Evolutionary conservation across 2,329 filamentous ascomycete species (phyloP).

Genomic region (Aspergillus novoparasiticus): DNA sequence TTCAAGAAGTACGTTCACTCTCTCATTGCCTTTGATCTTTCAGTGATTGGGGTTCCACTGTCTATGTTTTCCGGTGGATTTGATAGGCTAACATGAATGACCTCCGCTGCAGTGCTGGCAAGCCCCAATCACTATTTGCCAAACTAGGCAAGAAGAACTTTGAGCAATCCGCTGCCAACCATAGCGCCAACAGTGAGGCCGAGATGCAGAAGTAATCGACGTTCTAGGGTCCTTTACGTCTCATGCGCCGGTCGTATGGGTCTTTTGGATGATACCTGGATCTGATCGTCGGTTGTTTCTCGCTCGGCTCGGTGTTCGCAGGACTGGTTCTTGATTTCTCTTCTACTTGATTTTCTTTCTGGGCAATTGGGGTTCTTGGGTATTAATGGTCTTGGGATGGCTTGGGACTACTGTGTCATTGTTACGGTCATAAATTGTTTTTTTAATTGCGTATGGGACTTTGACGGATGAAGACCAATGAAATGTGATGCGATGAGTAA

Average conservation of each 20-base stretch:
- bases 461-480: background rate
- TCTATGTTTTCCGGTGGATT: too few relatives aligned
- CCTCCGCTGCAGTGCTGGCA: conserved; percentile 33
- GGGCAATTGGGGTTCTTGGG: conserved; percentile 4
- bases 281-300: conserved; percentile 6
- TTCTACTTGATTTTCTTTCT: conserved; percentile 4
- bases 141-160: conserved; percentile 50
- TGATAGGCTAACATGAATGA: background rate
- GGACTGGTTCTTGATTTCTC: conserved; percentile 18
- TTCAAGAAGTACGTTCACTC: conserved; percentile 47
- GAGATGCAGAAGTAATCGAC: background rate
- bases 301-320: background rate
- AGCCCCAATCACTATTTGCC: conserved; percentile 50
- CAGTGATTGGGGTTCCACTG: too few relatives aligned
- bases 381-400: conserved; percentile 2
- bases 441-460: background rate
- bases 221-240: background rate
- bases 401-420: background rate
- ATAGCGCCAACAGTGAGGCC: conserved; percentile 8
- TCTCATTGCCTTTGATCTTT: background rate
- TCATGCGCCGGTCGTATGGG: conserved; percentile 17
- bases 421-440: background rate
- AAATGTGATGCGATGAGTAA: background rate
- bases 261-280: background rate
- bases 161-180: conserved; percentile 37